phyloP scores from a whole-genome alignment of 2,329 filamentous ascomycete genomes.

The Incumbomyces lentus region DNA sequence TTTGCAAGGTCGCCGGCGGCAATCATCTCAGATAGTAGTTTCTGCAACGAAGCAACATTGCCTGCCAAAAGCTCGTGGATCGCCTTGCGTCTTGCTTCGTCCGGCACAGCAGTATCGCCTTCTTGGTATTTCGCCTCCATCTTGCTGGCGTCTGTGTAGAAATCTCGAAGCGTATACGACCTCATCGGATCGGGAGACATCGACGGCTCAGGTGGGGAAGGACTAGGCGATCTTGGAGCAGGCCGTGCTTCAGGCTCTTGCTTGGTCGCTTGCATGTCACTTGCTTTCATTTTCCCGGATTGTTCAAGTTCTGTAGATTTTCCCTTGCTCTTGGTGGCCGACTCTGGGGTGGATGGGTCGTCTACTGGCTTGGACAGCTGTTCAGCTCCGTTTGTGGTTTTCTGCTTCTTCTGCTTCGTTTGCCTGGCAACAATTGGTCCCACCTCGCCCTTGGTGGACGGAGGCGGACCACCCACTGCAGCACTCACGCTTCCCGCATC shows the following conservation, averaged over 20 bases:
- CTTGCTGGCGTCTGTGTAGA: conserved; percentile 15
- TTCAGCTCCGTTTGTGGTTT: conserved; percentile 8
- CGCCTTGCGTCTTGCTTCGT: not conserved
- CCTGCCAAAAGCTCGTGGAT: conserved; percentile 17
- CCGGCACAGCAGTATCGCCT: not conserved
- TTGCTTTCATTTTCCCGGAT: not conserved
- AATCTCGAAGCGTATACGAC: conserved; percentile 17
- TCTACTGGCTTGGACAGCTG: conserved; percentile 4
- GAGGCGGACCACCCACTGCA: conserved; percentile 16
- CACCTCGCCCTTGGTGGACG: conserved; percentile 36
- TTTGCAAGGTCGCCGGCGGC: conserved; percentile 24
- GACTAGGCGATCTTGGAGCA: conserved; percentile 3
- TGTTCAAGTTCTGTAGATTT: not conserved
- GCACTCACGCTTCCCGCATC: conserved; percentile 22
- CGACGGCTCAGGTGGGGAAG: conserved; percentile 8
- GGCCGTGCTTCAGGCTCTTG: not conserved
- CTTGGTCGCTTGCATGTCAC: conserved; percentile 7
- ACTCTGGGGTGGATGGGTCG: not conserved
- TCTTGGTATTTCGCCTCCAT: conserved; percentile 1
- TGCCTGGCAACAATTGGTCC: conserved; percentile 55
- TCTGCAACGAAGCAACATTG: conserved; percentile 15
- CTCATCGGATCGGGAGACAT: not conserved
- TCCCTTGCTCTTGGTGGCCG: not conserved
- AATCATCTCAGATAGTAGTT: conserved; percentile 17
- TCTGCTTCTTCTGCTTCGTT: conserved; percentile 43